These are phyloP conservation scores for Penicillium malachiteum DNA, from an alignment of 495 filamentous ascomycete genomes.

Conservation along the genomic window DNA sequence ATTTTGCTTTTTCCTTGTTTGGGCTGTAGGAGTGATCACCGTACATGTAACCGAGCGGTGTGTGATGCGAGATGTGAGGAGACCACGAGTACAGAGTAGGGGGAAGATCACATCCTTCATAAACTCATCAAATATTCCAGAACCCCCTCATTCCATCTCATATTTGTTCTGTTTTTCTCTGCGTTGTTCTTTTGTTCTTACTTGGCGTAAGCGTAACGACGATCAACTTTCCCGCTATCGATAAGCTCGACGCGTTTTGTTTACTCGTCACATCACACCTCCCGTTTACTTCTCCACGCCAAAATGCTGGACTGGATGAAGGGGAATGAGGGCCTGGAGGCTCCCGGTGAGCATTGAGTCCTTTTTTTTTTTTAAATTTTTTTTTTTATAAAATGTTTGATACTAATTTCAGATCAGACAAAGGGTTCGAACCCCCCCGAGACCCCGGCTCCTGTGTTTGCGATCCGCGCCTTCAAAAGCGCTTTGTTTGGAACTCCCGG, in stretches of 20 bases:
- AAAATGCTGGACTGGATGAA: slow-evolving; percentile 55
- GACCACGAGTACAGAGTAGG: background rate
- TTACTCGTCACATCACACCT: slow-evolving; percentile 2
- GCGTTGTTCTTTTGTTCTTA: background rate
- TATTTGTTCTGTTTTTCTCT: background rate
- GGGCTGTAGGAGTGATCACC: too few species aligned
- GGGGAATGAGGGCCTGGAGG: slow-evolving; percentile 44
- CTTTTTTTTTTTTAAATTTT: slow-evolving; percentile 4
- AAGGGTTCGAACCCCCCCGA: slow-evolving; percentile 68
- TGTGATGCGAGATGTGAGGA: slow-evolving; percentile 4
- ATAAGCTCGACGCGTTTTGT: slow-evolving; percentile 25
- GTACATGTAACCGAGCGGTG: background rate
- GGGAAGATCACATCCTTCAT: background rate
- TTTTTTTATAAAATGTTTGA: slow-evolving; percentile 7
- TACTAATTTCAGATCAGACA: slow-evolving; percentile 22
- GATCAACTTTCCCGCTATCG: slow-evolving; percentile 7
- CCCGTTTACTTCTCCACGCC: slow-evolving; percentile 8
- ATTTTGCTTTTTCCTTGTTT: background rate
- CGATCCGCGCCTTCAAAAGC: slow-evolving; percentile 86
- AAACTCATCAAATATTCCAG: background rate
- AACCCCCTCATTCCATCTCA: background rate
- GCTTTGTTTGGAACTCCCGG: slow-evolving; percentile 87
- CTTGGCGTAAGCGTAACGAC: background rate
- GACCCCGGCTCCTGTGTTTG: slow-evolving; percentile 92
- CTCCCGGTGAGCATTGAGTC: slow-evolving; percentile 27